These are phyloP conservation scores for Talaromyces borbonicus DNA, from an alignment of 495 filamentous ascomycete species.

Conservation along the genomic window DNA sequence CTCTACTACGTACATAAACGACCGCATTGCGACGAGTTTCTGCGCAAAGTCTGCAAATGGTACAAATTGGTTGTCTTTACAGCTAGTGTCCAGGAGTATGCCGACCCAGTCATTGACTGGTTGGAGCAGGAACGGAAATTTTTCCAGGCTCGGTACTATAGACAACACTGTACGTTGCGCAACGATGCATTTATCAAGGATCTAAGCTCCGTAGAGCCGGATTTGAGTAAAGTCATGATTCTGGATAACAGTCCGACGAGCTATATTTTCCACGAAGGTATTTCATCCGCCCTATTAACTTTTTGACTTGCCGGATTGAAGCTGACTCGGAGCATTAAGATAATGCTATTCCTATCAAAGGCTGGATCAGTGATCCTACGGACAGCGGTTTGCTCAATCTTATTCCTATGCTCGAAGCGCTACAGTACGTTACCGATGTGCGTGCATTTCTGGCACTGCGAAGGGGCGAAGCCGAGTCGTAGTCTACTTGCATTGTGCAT, in stretches of 20 bases:
- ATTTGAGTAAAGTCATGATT: constrained; percentile 96
- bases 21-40: constrained; percentile 92
- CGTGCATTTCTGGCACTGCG: constrained; percentile 78
- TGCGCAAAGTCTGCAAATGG: constrained; percentile 93
- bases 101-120: constrained; percentile 98
- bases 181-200: constrained; percentile 98
- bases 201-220: constrained; percentile 87
- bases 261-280: constrained; percentile 98
- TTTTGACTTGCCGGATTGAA: not conserved
- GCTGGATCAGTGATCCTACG: constrained; percentile 86
- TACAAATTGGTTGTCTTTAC: constrained; percentile 98
- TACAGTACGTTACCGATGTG: constrained; percentile 95
- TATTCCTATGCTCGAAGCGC: constrained; percentile 83
- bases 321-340: constrained; percentile 34
- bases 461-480: constrained; percentile 61
- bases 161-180: constrained; percentile 91
- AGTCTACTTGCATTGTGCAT: not conserved
- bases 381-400: constrained; percentile 86
- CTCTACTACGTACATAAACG: constrained; percentile 98
- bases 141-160: constrained; percentile 84
- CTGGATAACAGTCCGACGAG: constrained; percentile 96
- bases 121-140: constrained; percentile 93
- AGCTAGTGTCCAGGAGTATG: constrained; percentile 95
- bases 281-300: not conserved
- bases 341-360: constrained; percentile 89